These are phyloP conservation scores for Coemansia sp. DNA, from an alignment of 192 early-diverging fungal species.

Conservation along the genomic window DNA sequence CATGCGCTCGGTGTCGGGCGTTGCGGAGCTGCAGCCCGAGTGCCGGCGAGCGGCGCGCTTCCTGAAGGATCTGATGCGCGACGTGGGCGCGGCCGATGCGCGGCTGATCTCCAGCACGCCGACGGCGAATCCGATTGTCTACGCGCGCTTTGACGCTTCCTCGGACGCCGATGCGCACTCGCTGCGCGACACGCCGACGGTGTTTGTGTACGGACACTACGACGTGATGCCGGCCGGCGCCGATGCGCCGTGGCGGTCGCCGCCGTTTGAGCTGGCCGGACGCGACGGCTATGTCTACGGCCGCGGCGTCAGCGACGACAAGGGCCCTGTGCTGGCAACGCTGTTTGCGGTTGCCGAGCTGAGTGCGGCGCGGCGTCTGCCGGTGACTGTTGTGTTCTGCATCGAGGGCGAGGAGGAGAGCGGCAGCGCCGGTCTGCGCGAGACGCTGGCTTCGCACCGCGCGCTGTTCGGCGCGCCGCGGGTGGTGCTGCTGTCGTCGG, in stretches of 20 bases:
- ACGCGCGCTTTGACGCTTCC: slow-evolving; percentile 60
- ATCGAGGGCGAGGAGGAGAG: slow-evolving; percentile 82
- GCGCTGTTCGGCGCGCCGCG: slow-evolving; percentile 32
- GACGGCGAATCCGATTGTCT: slow-evolving; percentile 70
- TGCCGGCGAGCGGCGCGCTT: slow-evolving; percentile 74
- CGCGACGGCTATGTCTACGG: slow-evolving; percentile 75
- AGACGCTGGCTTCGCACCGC: slow-evolving; percentile 56
- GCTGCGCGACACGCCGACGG: slow-evolving; percentile 45
- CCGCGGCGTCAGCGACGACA: slow-evolving; percentile 79
- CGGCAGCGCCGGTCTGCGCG: slow-evolving; percentile 68
- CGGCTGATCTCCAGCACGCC: slow-evolving; percentile 61
- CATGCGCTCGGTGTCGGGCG: slow-evolving; percentile 67
- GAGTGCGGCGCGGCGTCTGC: slow-evolving; percentile 57
- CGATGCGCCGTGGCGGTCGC: slow-evolving; percentile 61
- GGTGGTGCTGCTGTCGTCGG: slow-evolving; percentile 60
- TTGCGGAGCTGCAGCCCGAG: slow-evolving; percentile 67
- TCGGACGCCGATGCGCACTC: slow-evolving; percentile 8
- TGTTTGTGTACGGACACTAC: slow-evolving; percentile 79
- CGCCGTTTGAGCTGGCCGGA: slow-evolving; percentile 67
- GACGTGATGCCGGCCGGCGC: slow-evolving; percentile 77
- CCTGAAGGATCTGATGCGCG: slow-evolving; percentile 63
- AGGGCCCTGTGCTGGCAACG: slow-evolving; percentile 73
- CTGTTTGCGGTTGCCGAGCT: slow-evolving; percentile 73
- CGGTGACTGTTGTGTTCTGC: slow-evolving; percentile 69
- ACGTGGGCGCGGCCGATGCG: slow-evolving; percentile 64